Conservation (phyloP, 2,329 filamentous ascomycete species). For the Ophiosphaerella korrae region DNA sequence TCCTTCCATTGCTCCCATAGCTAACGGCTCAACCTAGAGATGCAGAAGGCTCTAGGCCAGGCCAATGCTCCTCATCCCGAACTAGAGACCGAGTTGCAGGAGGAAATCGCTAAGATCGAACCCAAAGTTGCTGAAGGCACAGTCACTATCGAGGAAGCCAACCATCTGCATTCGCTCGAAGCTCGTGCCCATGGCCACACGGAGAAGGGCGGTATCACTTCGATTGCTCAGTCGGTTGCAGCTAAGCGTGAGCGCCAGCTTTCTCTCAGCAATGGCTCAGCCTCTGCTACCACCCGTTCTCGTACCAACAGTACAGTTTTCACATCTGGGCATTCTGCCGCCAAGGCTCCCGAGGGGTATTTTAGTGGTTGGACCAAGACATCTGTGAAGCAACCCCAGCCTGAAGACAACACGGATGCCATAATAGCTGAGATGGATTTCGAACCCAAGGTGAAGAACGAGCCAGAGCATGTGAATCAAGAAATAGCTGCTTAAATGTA, state of each 20-base stretch:
- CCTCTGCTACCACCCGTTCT: slow-evolving; percentile 6
- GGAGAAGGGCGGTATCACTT: slow-evolving; percentile 44
- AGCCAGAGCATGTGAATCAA: background rate
- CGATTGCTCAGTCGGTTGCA: slow-evolving; percentile 48
- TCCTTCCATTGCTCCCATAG: background rate
- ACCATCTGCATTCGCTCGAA: slow-evolving; percentile 50
- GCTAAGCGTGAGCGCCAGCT: slow-evolving; percentile 33
- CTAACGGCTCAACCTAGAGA: slow-evolving; percentile 17
- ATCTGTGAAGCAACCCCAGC: slow-evolving; percentile 7
- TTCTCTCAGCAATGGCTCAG: slow-evolving; percentile 18
- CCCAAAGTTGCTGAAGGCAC: slow-evolving; percentile 39
- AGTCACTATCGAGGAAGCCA: slow-evolving; percentile 48
- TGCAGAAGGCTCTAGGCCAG: slow-evolving; percentile 36
- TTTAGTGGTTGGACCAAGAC: slow-evolving; percentile 20
- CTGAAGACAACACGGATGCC: background rate
- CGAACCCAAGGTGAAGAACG: slow-evolving; percentile 1
- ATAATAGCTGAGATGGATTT: slow-evolving; percentile 9
- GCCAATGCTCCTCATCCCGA: slow-evolving; percentile 34
- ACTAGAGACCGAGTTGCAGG: slow-evolving; percentile 35
- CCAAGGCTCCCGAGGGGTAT: slow-evolving; percentile 13
- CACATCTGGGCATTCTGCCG: slow-evolving; percentile 28
- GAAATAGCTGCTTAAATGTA: background rate
- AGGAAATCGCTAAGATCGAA: slow-evolving; percentile 39
- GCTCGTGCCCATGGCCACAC: slow-evolving; percentile 44
- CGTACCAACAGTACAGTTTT: slow-evolving; percentile 16